Base-by-base conservation (phyloP, 1,284 basidiomycete genomes). In the Hypsizygus ulmarius region DNA sequence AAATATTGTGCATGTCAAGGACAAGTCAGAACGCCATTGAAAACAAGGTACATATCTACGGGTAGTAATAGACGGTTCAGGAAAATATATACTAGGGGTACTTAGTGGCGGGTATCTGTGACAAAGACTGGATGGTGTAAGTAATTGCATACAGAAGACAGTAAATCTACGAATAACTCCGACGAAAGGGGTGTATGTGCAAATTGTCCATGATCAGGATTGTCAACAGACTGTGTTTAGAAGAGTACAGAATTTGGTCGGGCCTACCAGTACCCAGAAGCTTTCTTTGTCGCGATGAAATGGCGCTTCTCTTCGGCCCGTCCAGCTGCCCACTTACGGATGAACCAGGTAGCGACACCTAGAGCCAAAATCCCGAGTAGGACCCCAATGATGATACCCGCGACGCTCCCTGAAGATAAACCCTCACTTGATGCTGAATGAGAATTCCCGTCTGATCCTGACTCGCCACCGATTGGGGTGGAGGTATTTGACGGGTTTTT, bases 381-480 rank as follows among this genome's bases (percentile, higher is more conserved):
- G 45, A 81, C 69, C 14, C 78, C 83, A 45, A 85, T 47, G 14
- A 75, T 73, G 40, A 87, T 71, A 2, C 77, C 83, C 6, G 70
- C 75, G 44, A 70, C 77, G 5, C 62, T 52, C n/a, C 57, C 49
- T 6, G 62, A 47, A n/a, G 62, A 50, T 1, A 54, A 27, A 9
- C 47, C 19, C 29, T 55, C 15, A 6, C 27, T 18, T 25, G 36
- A 43, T 21, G 39, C 49, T 14, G 37, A 36, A 27, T 25, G 21
- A 25, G 21, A 25, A 7, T 25, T 25, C 21, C 21, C 21, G 21
- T 25, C 21, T 25, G 21, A 25, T 25, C 21, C 21, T 25, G 21
- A 25, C 21, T 25, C 21, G 7, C 11, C 28, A 19, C 41, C 42
- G 10, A 56, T 27, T 3, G 59, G 44, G 34, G 47, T 45, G 33